These are phyloP conservation scores for Myriosclerotinia curreyana DNA, from an alignment of 2,329 filamentous ascomycete species.

Conservation along the genomic window DNA sequence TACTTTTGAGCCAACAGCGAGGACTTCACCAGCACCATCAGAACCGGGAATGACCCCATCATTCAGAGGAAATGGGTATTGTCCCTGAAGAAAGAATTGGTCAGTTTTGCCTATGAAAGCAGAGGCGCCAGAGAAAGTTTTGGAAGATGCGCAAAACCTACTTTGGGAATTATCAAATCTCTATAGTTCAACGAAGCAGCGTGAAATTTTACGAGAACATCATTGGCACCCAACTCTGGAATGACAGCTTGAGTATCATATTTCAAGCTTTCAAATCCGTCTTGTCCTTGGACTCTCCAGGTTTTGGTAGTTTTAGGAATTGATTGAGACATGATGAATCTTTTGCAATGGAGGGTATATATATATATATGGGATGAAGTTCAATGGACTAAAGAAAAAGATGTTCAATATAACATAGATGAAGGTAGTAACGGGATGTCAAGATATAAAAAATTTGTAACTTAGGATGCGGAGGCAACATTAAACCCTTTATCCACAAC, in stretches of 20 bases:
- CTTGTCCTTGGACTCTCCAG: conserved; percentile 51
- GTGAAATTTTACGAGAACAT: conserved; percentile 52
- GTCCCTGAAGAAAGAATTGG: conserved; percentile 21
- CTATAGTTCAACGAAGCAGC: conserved; percentile 44
- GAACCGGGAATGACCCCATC: conserved; percentile 39
- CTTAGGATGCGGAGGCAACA: not conserved
- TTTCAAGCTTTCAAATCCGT: conserved; percentile 49
- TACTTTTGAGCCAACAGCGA: conserved; percentile 54
- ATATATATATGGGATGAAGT: too few species aligned
- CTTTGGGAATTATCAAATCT: conserved; percentile 41
- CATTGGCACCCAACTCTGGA: conserved; percentile 48
- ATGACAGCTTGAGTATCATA: conserved; percentile 42
- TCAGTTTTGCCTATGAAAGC: not conserved
- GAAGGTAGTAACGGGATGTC: not conserved
- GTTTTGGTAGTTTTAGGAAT: conserved; percentile 36
- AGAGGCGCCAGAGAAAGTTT: not conserved
- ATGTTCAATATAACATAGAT: not conserved
- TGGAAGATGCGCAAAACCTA: conserved; percentile 15
- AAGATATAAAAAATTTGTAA: not conserved
- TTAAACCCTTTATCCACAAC: not conserved
- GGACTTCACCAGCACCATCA: conserved; percentile 47
- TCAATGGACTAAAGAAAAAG: not conserved
- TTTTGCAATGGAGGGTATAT: not conserved
- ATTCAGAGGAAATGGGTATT: conserved; percentile 34
- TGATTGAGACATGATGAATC: conserved; percentile 25